Evolutionary conservation across 179 eudicot species (phyloP).

Genomic region (Heliamphora pulchella): DNA sequence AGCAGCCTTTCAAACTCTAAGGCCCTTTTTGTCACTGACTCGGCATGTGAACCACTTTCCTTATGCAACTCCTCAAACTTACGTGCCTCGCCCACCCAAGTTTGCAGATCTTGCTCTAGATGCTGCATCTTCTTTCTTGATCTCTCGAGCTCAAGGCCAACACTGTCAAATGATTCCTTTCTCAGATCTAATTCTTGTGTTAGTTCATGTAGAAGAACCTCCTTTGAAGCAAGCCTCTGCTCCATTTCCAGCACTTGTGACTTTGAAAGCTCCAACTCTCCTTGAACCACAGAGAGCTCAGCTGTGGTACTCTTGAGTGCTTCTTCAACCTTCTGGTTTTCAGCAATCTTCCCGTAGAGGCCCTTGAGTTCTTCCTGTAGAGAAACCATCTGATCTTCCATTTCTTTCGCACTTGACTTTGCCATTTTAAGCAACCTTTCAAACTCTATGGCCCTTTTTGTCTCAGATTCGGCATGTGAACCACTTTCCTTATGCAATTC

Average conservation of each 20-base stretch:
- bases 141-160: conserved; percentile 57
- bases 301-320: conserved; percentile 30
- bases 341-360: conserved; percentile 50
- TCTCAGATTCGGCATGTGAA: conserved; percentile 48
- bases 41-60: conserved; percentile 46
- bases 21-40: conserved; percentile 45
- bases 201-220: conserved; percentile 29
- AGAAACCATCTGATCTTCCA: conserved; percentile 58
- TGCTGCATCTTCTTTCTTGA: conserved; percentile 62
- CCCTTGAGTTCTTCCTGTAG: conserved; percentile 47
- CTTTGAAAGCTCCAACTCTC: conserved; percentile 37
- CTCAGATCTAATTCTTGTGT: conserved; percentile 37
- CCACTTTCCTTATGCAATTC: conserved; percentile 56
- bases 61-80: conserved; percentile 54
- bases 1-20: conserved; percentile 46
- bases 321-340: conserved; percentile 53
- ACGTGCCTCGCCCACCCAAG: conserved; percentile 36
- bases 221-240: conserved; percentile 35
- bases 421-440: conserved; percentile 48
- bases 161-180: conserved; percentile 58
- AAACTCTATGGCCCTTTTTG: conserved; percentile 44
- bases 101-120: conserved; percentile 49
- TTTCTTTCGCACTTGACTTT: conserved; percentile 42
- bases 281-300: conserved; percentile 39
- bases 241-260: conserved; percentile 29